A percentile compares a stretch with the other conserved stretches of the same genome.
Conservation (phyloP, 176 grass and related monocot species). For the Areca catechu region DNA sequence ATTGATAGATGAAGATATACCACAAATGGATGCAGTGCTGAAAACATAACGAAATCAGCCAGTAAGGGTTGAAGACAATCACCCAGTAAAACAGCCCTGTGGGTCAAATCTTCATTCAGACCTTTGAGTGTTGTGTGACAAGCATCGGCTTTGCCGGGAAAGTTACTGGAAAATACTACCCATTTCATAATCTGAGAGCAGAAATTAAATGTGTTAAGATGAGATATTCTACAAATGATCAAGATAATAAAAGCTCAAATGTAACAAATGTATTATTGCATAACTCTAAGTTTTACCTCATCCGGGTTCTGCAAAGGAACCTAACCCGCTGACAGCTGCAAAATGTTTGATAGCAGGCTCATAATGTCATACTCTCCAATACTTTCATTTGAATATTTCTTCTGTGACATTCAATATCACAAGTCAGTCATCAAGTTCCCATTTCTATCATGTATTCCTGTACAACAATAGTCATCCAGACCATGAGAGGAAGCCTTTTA, state of each 20-base stretch:
- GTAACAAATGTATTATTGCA: no score
- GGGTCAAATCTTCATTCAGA: constrained; percentile 70
- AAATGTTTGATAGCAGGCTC: constrained; percentile 37
- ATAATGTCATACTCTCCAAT: constrained; percentile 47
- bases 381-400: constrained; percentile 26
- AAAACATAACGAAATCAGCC: constrained; percentile 69
- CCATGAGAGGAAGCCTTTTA: no score
- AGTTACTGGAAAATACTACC: constrained; percentile 55
- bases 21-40: constrained; percentile 46
- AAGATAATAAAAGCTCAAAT: no score
- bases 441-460: no score
- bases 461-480: no score
- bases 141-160: constrained; percentile 34
- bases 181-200: constrained; percentile 49
- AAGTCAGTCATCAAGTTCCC: constrained; percentile 3
- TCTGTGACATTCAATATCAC: constrained; percentile 28
- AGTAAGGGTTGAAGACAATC: constrained; percentile 41
- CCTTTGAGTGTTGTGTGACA: constrained; percentile 22
- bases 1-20: constrained; percentile 24
- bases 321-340: constrained; percentile 10
- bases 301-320: constrained; percentile 28
- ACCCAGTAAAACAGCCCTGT: constrained; percentile 56
- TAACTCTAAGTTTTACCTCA: constrained; percentile 31
- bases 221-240: not conserved
- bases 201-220: constrained; percentile 6